phyloP scores from a whole-genome alignment of 768 basidiomycete genomes.

The Leccinum rimulosum region DNA sequence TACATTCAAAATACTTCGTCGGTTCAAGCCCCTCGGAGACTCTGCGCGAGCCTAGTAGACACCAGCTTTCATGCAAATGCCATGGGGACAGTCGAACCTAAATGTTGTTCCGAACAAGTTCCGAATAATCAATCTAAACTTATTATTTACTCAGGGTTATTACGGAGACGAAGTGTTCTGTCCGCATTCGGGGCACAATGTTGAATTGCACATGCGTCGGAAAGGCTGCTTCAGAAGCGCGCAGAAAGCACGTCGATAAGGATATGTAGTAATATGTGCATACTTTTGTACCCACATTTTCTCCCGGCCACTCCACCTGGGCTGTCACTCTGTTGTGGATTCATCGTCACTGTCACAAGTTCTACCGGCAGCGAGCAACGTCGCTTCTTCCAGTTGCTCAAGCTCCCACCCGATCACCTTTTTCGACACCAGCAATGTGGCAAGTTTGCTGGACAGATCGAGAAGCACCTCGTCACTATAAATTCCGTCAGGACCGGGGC shows the following conservation, averaged over 20 bases:
- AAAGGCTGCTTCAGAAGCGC: slow-evolving; percentile 1
- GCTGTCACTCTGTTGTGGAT: slow-evolving; percentile 29
- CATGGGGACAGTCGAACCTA: too few relatives aligned
- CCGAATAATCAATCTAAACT: too few relatives aligned
- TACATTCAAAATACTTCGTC: too few relatives aligned
- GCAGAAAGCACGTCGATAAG: background rate
- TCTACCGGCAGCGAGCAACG: slow-evolving; percentile 36
- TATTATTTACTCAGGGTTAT: too few relatives aligned
- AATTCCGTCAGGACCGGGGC: slow-evolving; percentile 4
- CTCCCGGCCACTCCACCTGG: slow-evolving; percentile 5
- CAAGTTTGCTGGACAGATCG: slow-evolving; percentile 44
- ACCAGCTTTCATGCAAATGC: too few relatives aligned
- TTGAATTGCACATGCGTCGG: background rate
- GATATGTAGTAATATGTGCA: background rate
- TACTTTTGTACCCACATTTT: slow-evolving; percentile 2
- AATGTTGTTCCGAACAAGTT: too few relatives aligned
- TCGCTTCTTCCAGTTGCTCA: slow-evolving; percentile 60
- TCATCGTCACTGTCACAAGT: slow-evolving; percentile 75
- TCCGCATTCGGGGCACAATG: background rate
- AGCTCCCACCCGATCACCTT: slow-evolving; percentile 66
- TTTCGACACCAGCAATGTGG: slow-evolving; percentile 47
- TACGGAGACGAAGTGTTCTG: too few relatives aligned
- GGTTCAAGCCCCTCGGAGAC: too few relatives aligned
- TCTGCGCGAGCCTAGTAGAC: too few relatives aligned
- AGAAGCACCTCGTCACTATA: slow-evolving; percentile 56